phyloP scores from a whole-genome alignment of 768 basidiomycete species.

The Suillus subalutaceus region DNA sequence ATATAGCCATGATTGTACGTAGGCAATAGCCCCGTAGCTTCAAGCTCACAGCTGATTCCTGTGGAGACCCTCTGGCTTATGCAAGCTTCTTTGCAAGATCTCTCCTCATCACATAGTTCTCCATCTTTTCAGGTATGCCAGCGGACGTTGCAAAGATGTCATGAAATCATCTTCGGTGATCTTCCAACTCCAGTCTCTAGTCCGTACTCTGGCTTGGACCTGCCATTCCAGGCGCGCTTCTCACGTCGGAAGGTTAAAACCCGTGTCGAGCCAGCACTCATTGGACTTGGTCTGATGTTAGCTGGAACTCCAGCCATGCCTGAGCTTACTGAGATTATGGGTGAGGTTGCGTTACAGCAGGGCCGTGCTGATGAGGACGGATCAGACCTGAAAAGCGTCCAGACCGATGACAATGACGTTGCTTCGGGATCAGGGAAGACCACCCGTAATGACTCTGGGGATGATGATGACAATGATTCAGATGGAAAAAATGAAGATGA shows the following conservation, averaged over 20 bases:
- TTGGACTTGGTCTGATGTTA: conserved; percentile 83
- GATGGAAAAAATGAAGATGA: conserved; percentile 43
- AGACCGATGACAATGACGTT: conserved; percentile 48
- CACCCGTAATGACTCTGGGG: conserved; percentile 23
- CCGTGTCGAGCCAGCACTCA: conserved; percentile 71
- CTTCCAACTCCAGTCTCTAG: conserved; percentile 64
- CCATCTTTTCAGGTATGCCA: conserved; percentile 90
- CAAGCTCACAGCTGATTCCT: conserved; percentile 12
- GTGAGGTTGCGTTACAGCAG: conserved; percentile 87
- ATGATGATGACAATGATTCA: conserved; percentile 48
- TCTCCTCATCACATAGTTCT: conserved; percentile 55
- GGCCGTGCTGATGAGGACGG: conserved; percentile 75
- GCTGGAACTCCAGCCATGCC: conserved; percentile 83
- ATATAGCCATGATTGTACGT: conserved; percentile 94
- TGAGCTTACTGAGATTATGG: conserved; percentile 67
- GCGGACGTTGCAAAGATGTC: conserved; percentile 86
- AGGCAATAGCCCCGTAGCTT: conserved; percentile 21
- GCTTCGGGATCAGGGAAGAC: conserved; percentile 29
- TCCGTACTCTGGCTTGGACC: conserved; percentile 66
- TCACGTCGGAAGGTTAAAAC: conserved; percentile 68
- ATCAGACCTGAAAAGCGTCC: conserved; percentile 50
- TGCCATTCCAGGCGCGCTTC: conserved; percentile 52
- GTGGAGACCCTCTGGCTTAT: conserved; percentile 95
- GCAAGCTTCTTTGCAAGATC: conserved; percentile 91
- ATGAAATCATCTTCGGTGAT: conserved; percentile 96